Percentiles rank a stretch among this genome's conserved stretches.
Conservation (phyloP, 1,139 yeast genomes). For the Pneumocystis murina region DNA sequence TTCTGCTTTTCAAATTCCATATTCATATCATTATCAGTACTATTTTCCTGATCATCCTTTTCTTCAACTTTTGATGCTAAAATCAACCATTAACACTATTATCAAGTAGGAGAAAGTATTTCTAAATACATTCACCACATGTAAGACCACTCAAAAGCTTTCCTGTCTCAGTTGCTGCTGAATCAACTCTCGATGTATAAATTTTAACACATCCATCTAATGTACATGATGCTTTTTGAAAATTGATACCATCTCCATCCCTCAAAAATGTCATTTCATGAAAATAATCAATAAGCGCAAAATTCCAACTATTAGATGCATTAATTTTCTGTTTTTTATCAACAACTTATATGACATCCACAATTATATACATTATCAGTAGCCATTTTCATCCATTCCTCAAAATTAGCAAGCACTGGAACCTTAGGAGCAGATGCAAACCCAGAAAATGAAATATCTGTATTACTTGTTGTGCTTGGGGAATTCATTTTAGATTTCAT, state of each 20-base stretch:
- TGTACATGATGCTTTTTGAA: slow-evolving; percentile 66
- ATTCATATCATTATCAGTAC: slow-evolving; percentile 23
- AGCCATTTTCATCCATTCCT: slow-evolving; percentile 82
- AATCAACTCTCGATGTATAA: slow-evolving; percentile 74
- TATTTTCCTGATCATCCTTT: slow-evolving; percentile 19
- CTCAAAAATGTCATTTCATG: slow-evolving; percentile 49
- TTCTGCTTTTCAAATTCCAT: slow-evolving; percentile 17
- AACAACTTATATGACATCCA: not conserved
- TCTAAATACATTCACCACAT: slow-evolving; percentile 25
- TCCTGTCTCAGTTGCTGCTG: slow-evolving; percentile 84
- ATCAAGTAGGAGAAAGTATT: not conserved
- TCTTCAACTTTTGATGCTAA: slow-evolving; percentile 16
- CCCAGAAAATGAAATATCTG: not conserved
- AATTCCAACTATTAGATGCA: slow-evolving; percentile 55
- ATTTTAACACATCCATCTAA: slow-evolving; percentile 77
- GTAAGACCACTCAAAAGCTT: slow-evolving; percentile 62
- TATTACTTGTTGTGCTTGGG: not conserved
- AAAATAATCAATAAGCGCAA: slow-evolving; percentile 77
- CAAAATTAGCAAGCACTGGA: slow-evolving; percentile 50
- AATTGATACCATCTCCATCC: slow-evolving; percentile 50
- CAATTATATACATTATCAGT: slow-evolving; percentile 41
- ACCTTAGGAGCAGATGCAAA: slow-evolving; percentile 19
- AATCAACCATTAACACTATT: not conserved
- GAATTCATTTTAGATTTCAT: not conserved
- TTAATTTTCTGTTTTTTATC: slow-evolving; percentile 24